Evolutionary conservation across 192 early-diverging fungal genomes (phyloP).

Genomic region (Entomortierella parvispora): DNA sequence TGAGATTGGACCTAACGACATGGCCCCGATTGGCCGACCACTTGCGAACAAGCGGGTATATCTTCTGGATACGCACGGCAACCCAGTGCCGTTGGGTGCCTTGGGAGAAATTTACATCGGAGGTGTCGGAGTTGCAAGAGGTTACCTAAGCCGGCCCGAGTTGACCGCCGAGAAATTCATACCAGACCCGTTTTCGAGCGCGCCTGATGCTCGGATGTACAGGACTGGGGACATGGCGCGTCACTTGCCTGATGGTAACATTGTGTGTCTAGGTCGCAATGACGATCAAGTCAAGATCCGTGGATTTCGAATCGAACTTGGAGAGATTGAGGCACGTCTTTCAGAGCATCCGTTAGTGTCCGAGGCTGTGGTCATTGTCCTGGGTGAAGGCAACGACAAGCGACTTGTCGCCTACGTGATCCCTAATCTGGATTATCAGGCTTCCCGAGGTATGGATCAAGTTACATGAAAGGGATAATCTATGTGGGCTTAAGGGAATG

Average conservation of each 20-base stretch:
- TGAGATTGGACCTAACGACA: slow-evolving; percentile 45
- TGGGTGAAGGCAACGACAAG: slow-evolving; percentile 57
- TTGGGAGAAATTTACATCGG: too few relatives aligned
- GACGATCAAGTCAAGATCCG: slow-evolving; percentile 60
- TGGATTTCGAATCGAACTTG: slow-evolving; percentile 52
- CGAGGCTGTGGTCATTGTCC: slow-evolving; percentile 37
- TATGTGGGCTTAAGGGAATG: too few relatives aligned
- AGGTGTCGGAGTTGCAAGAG: slow-evolving; percentile 50
- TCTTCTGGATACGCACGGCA: too few relatives aligned
- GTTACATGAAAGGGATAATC: too few relatives aligned
- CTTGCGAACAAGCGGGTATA: too few relatives aligned
- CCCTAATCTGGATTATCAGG: too few relatives aligned
- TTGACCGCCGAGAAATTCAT: slow-evolving; percentile 48
- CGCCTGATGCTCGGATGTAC: slow-evolving; percentile 31
- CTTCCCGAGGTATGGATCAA: too few relatives aligned
- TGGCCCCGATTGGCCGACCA: slow-evolving; percentile 41
- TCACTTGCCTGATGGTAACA: slow-evolving; percentile 35
- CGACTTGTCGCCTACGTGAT: slow-evolving; percentile 69
- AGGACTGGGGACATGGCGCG: slow-evolving; percentile 42
- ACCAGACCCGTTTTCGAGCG: slow-evolving; percentile 42
- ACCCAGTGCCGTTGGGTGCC: too few relatives aligned
- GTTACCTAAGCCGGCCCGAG: slow-evolving; percentile 50
- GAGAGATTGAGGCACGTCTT: slow-evolving; percentile 39
- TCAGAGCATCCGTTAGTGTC: slow-evolving; percentile 7
- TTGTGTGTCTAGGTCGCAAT: slow-evolving; percentile 42